phyloP scores from a whole-genome alignment of 2,329 filamentous ascomycete species.

The Diaporthe batatas region DNA sequence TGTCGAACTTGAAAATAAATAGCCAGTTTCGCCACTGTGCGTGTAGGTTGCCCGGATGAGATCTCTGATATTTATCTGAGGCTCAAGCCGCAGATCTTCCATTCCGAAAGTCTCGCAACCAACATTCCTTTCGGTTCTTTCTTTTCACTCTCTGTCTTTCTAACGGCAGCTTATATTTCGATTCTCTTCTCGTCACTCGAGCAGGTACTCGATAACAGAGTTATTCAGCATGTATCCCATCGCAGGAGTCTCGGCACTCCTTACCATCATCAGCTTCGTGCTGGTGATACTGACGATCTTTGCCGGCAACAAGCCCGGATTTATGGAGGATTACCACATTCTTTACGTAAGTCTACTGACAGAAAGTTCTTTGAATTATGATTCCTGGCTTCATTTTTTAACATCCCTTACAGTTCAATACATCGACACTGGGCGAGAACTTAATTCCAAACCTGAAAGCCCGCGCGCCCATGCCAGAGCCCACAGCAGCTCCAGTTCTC shows the following conservation, averaged over 20 bases:
- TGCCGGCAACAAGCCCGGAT: conserved; percentile 53
- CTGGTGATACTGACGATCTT: conserved; percentile 54
- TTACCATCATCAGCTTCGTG: conserved; percentile 53
- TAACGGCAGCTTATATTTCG: background rate
- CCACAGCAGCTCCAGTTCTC: conserved; percentile 46
- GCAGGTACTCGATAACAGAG: conserved; percentile 19
- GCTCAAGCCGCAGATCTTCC: background rate
- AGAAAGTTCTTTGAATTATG: background rate
- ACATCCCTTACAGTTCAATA: conserved; percentile 53
- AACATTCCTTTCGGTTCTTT: conserved; percentile 3
- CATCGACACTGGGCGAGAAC: conserved; percentile 56
- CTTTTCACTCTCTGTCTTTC: background rate
- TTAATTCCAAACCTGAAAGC: conserved; percentile 48
- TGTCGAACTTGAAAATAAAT: background rate
- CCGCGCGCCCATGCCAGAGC: conserved; percentile 35
- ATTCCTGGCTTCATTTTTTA: conserved; percentile 1
- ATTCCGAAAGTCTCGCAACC: background rate
- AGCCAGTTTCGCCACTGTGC: background rate
- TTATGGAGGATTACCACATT: conserved; percentile 56
- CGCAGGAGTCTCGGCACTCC: conserved; percentile 48
- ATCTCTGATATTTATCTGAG: conserved; percentile 28
- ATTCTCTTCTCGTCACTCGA: background rate
- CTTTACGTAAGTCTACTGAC: conserved; percentile 51
- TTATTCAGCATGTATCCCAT: conserved; percentile 37
- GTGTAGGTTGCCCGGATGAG: background rate